These are phyloP conservation scores for Salvia hispanica DNA, from an alignment of 257 asterid genomes.

Conservation along the genomic window DNA sequence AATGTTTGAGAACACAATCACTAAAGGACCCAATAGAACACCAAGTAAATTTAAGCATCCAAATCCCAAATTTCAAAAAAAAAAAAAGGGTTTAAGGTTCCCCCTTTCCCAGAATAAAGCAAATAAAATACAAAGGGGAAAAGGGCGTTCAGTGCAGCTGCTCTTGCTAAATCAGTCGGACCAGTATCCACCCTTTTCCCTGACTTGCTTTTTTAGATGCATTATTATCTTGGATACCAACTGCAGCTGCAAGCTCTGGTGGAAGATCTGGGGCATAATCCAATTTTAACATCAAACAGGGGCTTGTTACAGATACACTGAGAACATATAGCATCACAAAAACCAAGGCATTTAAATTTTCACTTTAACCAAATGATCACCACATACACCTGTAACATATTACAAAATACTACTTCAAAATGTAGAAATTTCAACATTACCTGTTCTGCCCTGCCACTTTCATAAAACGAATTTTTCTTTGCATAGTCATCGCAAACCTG, in stretches of 20 bases:
- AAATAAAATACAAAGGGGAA: constrained; percentile 51
- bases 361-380: constrained; percentile 10
- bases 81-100: not conserved
- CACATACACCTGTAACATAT: constrained; percentile 4
- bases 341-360: not conserved
- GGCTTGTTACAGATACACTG: not conserved
- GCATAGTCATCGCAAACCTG: constrained; percentile 93
- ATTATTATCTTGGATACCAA: constrained; percentile 62
- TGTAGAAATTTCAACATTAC: constrained; percentile 41
- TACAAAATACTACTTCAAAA: constrained; percentile 15
- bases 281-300: constrained; percentile 43
- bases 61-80: not conserved
- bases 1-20: not conserved
- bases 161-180: constrained; percentile 58
- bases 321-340: constrained; percentile 17
- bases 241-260: constrained; percentile 98
- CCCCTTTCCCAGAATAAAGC: not conserved
- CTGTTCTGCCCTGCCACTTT: constrained; percentile 95
- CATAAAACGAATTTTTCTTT: constrained; percentile 90
- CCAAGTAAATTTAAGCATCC: not conserved
- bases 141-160: constrained; percentile 47
- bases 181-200: constrained; percentile 60
- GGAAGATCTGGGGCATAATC: constrained; percentile 98
- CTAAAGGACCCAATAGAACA: not conserved
- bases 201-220: constrained; percentile 55